Evolutionary conservation across 306 rosid genomes (phyloP).

Genomic region (Senna tora): DNA sequence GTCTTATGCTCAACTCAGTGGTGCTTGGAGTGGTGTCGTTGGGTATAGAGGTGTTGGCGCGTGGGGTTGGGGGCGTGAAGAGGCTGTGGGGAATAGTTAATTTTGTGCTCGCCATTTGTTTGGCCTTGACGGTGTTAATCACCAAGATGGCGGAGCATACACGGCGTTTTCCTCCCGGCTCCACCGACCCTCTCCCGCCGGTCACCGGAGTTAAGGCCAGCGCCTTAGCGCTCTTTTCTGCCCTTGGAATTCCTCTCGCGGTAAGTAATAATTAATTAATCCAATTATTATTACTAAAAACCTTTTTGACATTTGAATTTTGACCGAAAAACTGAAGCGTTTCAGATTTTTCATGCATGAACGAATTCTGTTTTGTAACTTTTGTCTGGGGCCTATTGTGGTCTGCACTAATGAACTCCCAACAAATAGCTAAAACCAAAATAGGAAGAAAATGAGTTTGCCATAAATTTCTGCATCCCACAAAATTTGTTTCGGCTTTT

Average conservation of each 20-base stretch:
- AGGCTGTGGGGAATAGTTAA: slow-evolving; percentile 80
- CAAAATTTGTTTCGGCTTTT: slow-evolving; percentile 25
- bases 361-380: not conserved
- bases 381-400: slow-evolving; percentile 24
- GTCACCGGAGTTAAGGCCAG: slow-evolving; percentile 36
- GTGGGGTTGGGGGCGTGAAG: slow-evolving; percentile 71
- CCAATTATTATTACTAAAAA: no score
- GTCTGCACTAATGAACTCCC: no score
- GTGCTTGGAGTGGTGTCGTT: slow-evolving; percentile 67
- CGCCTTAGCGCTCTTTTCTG: slow-evolving; percentile 54
- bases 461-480: not conserved
- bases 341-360: slow-evolving; percentile 30
- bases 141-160: slow-evolving; percentile 53
- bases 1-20: slow-evolving; percentile 75
- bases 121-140: slow-evolving; percentile 49
- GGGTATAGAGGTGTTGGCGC: slow-evolving; percentile 52
- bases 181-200: slow-evolving; percentile 29
- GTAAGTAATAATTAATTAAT: no score
- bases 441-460: not conserved
- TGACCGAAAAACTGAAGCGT: no score
- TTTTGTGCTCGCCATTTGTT: slow-evolving; percentile 53
- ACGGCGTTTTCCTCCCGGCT: slow-evolving; percentile 2
- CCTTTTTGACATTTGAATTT: no score
- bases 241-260: slow-evolving; percentile 57
- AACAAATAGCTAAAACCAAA: slow-evolving; percentile 11